A percentile compares a stretch with the other conserved stretches of the same genome.
These are phyloP conservation scores for Lactifluus echinatus DNA, from an alignment of 768 basidiomycete genomes.

Conservation along the genomic window DNA sequence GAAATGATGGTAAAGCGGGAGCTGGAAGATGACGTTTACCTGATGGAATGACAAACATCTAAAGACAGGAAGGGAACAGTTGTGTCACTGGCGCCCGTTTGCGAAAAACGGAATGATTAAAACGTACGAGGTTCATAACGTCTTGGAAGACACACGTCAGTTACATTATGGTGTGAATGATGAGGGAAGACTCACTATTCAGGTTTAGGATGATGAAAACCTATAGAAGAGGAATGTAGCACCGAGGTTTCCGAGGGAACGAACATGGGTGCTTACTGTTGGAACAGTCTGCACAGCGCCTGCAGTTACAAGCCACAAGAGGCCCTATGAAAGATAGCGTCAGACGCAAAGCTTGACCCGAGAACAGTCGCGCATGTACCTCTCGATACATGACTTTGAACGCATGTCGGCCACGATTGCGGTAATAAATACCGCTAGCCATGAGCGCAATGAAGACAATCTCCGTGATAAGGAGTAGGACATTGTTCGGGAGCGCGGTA, in stretches of 20 bases:
- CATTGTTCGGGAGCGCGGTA: neutral
- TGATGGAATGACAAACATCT: slow-evolving; percentile 15
- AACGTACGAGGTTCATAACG: slow-evolving; percentile 13
- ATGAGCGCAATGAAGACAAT: neutral
- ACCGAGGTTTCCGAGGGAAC: neutral
- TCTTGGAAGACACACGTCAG: slow-evolving; percentile 6
- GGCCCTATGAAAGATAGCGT: slow-evolving; percentile 8
- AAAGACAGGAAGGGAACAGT: neutral
- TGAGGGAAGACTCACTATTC: neutral
- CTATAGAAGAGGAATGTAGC: neutral
- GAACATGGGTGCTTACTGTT: neutral
- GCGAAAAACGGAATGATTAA: neutral
- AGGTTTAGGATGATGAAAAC: slow-evolving; percentile 13
- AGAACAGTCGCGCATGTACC: neutral
- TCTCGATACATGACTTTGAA: slow-evolving; percentile 15
- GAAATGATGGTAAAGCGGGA: neutral
- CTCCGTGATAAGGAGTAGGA: neutral
- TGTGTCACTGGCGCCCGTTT: neutral
- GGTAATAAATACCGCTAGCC: slow-evolving; percentile 5
- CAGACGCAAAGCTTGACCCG: neutral
- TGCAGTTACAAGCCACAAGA: slow-evolving; percentile 12
- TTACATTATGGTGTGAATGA: neutral
- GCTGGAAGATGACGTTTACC: slow-evolving; percentile 1
- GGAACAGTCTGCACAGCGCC: slow-evolving; percentile 4
- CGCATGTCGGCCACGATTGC: slow-evolving; percentile 1